Evolutionary conservation across 2,329 filamentous ascomycete species (phyloP), one percentile per base, ranked within the genome.

Genomic region (Graphiopsis chlorocephala): DNA sequence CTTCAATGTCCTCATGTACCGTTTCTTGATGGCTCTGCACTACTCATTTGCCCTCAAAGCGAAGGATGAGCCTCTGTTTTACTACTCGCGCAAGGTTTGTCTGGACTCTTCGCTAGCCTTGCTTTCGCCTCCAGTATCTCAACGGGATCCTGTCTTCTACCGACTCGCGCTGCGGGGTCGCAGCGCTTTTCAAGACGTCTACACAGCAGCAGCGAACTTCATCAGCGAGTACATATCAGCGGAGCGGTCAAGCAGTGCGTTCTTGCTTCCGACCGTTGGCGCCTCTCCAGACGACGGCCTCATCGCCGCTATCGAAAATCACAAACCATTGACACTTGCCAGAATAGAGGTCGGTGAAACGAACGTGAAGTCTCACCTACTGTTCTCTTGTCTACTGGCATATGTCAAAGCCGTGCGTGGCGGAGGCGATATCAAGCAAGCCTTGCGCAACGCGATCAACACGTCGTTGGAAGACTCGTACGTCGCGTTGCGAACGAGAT

Each of bases 21-120:
- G 60, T 17, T 62, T 62, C 33, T 20, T 62, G 31, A 50, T 62
- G 48, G 60, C 60, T 20, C 26, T 62, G 4, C 60, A 62, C 48
- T 62, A 62, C 17, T 42, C 48, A 5, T 62, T 55, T 11, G 60
- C 48, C 3, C 60, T 62, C 17, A 62, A 55, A 25, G 60, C 60
- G 11, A 62, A 62, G 15, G 60, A 62, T 25, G 60, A 62, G n/a
- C 60, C 60, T 55, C 48, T 62, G 4, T 62, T 55, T 25, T 62
- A 62, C 23, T 62, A 62, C 26, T 62, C 60, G 14, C 48, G 60
- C 48, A 62, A 62, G 17, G 25, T 62, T n/a, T 62, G 60, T 23
- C 60, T 62, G 8, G 60, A 62, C 26, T 62, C 60, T 3, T 28
- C 60, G 17, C 29, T 62, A 11, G 48, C 60, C 10, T 10, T 62